phyloP scores from a whole-genome alignment of 345 rosid genomes.

The Anacardium occidentale region DNA sequence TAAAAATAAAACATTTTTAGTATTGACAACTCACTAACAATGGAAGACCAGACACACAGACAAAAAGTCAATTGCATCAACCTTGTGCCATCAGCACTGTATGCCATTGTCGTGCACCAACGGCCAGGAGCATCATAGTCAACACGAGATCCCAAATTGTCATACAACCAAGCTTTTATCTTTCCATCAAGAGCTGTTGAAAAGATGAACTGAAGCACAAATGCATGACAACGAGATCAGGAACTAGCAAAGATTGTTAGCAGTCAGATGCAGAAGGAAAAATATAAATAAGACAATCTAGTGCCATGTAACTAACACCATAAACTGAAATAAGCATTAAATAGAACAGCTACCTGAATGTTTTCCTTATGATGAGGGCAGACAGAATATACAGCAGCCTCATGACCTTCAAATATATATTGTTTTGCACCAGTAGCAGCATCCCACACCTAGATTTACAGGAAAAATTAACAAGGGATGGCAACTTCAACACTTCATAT shows the following conservation, averaged over 20 bases:
- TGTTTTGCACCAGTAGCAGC: slow-evolving; percentile 68
- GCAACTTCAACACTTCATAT: slow-evolving; percentile 6
- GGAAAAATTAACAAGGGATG: slow-evolving; percentile 19
- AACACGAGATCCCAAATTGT: slow-evolving; percentile 81
- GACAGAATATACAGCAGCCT: slow-evolving; percentile 87
- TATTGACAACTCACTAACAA: background rate
- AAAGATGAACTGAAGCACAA: slow-evolving; percentile 64
- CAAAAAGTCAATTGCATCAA: slow-evolving; percentile 22
- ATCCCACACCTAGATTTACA: slow-evolving; percentile 70
- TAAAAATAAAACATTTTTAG: slow-evolving; percentile 4
- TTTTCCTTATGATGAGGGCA: slow-evolving; percentile 87
- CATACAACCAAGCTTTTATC: slow-evolving; percentile 90
- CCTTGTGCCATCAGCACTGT: slow-evolving; percentile 93
- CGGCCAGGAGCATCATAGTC: slow-evolving; percentile 96
- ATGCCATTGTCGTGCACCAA: slow-evolving; percentile 93
- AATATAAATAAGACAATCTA: slow-evolving; percentile 5
- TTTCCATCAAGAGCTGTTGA: slow-evolving; percentile 89
- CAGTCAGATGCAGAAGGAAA: slow-evolving; percentile 4
- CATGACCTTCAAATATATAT: slow-evolving; percentile 85
- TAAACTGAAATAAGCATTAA: background rate
- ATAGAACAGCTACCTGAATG: slow-evolving; percentile 57
- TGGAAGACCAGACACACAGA: slow-evolving; percentile 13
- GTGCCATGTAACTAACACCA: background rate
- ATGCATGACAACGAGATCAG: slow-evolving; percentile 21
- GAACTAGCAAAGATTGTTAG: slow-evolving; percentile 15